These are phyloP conservation scores for Obelidium mucronatum DNA, from an alignment of 192 early-diverging fungal species.

Conservation along the genomic window DNA sequence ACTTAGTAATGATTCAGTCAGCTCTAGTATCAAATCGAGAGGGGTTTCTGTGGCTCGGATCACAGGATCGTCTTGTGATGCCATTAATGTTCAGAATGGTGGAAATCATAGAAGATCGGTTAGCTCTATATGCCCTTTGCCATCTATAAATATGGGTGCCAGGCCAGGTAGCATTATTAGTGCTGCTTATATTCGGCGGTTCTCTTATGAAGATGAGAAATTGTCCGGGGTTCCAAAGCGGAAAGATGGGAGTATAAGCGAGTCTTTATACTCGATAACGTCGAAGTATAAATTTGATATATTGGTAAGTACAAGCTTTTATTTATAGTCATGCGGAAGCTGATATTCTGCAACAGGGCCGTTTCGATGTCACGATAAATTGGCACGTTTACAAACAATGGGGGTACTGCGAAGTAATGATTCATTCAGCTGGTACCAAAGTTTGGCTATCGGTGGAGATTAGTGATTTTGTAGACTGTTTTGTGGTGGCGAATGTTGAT, in stretches of 20 bases:
- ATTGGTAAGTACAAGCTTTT: background rate
- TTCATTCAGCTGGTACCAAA: constrained; percentile 1
- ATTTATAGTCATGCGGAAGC: background rate
- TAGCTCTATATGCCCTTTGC: background rate
- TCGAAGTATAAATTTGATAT: background rate
- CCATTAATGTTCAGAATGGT: too few species aligned
- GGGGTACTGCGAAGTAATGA: background rate
- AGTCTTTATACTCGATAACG: background rate
- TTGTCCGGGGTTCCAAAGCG: too few species aligned
- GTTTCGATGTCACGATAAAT: background rate
- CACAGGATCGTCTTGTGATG: too few species aligned
- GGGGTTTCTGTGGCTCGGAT: too few species aligned
- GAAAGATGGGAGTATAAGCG: background rate
- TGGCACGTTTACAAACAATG: background rate
- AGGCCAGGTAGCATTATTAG: background rate
- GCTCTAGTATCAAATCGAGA: too few species aligned
- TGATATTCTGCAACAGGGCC: background rate
- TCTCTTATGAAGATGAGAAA: too few species aligned
- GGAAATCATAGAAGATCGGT: background rate
- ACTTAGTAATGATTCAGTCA: too few species aligned
- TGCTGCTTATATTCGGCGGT: too few species aligned
- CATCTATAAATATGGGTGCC: background rate
- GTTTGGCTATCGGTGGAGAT: constrained; percentile 13
- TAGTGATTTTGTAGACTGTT: background rate
- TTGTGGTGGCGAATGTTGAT: constrained; percentile 1